These are phyloP conservation scores for Papiliotrema terrestris DNA, from an alignment of 1,284 basidiomycete species.

Conservation along the genomic window DNA sequence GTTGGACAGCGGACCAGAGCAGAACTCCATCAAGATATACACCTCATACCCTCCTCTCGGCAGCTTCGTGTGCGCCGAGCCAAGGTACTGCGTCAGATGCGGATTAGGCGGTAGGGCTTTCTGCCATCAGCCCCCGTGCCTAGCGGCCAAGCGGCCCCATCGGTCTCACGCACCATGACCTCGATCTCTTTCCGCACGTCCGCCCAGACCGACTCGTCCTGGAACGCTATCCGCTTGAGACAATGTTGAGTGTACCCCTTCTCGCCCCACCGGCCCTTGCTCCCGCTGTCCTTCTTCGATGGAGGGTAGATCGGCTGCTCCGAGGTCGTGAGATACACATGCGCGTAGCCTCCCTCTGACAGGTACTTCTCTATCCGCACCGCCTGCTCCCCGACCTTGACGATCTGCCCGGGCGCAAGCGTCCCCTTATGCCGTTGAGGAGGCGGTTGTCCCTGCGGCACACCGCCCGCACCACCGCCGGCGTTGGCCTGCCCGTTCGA, in stretches of 20 bases:
- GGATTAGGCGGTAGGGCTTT: slow-evolving; percentile 37
- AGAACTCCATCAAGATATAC: slow-evolving; percentile 99
- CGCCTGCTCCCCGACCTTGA: slow-evolving; percentile 82
- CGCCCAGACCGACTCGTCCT: slow-evolving; percentile 82
- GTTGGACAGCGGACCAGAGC: slow-evolving; percentile 58
- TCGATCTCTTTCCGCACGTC: slow-evolving; percentile 98
- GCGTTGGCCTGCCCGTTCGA: background rate
- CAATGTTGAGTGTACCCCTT: slow-evolving; percentile 75
- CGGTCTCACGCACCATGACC: slow-evolving; percentile 89
- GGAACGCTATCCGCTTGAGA: slow-evolving; percentile 92
- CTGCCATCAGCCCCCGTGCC: slow-evolving; percentile 13
- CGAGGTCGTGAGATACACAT: slow-evolving; percentile 93
- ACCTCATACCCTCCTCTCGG: slow-evolving; percentile 86
- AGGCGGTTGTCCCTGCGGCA: slow-evolving; percentile 8
- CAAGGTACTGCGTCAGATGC: slow-evolving; percentile 43
- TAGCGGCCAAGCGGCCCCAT: background rate
- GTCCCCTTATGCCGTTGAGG: slow-evolving; percentile 47
- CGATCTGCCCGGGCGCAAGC: slow-evolving; percentile 68
- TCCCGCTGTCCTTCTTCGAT: slow-evolving; percentile 8
- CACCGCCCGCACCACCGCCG: background rate
- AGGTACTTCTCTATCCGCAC: slow-evolving; percentile 88
- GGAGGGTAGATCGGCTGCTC: slow-evolving; percentile 68
- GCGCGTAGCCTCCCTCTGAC: slow-evolving; percentile 95
- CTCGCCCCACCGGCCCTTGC: slow-evolving; percentile 55
- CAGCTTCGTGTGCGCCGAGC: slow-evolving; percentile 74